Percentiles rank a stretch among this genome's conserved stretches.
phyloP scores from a whole-genome alignment of 345 rosid species.

The Angophora floribunda region DNA sequence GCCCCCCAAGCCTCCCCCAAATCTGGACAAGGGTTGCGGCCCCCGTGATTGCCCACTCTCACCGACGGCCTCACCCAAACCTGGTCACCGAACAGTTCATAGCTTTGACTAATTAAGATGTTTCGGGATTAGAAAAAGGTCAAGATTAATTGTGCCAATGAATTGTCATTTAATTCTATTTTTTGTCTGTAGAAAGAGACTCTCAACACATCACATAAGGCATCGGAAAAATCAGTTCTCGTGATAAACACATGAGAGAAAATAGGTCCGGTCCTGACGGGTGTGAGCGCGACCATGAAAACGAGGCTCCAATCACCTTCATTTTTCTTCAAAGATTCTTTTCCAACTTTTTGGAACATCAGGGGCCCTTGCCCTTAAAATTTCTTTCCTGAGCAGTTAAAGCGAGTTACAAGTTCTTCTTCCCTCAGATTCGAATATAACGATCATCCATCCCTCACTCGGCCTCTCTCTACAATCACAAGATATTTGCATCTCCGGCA shows the following conservation, averaged over 20 bases:
- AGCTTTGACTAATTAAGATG: background rate
- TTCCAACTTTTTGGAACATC: background rate
- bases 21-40: no score
- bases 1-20: no score
- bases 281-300: background rate
- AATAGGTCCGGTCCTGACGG: background rate
- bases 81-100: slow-evolving; percentile 3
- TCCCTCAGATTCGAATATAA: background rate
- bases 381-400: background rate
- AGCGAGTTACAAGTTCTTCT: background rate
- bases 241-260: background rate
- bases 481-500: background rate
- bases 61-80: no score
- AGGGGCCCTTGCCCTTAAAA: background rate
- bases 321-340: background rate
- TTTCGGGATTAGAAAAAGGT: background rate
- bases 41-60: no score
- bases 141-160: background rate
- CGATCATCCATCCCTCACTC: background rate
- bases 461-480: background rate
- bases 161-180: background rate
- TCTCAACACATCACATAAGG: background rate
- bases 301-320: background rate
- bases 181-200: background rate
- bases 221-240: background rate